Evolutionary conservation across 345 rosid species (phyloP).

Genomic region (Aethionema arabicum): DNA sequence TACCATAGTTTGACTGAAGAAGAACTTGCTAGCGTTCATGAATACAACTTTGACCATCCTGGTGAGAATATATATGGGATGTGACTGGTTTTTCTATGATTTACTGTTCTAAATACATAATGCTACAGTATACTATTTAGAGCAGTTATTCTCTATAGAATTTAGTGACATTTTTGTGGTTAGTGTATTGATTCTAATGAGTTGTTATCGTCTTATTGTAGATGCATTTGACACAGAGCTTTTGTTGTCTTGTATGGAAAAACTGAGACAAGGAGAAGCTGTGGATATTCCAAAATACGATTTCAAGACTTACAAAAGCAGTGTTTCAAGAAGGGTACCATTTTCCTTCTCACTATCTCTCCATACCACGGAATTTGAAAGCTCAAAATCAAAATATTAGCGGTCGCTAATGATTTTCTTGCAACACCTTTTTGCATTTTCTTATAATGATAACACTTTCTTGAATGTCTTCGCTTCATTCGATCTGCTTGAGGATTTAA

Average conservation of each 20-base stretch:
- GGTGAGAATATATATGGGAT: conserved; percentile 59
- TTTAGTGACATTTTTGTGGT: conserved; percentile 5
- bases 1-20: conserved; percentile 86
- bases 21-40: conserved; percentile 83
- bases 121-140: conserved; percentile 5
- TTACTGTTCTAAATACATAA: conserved; percentile 2
- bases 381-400: conserved; percentile 6
- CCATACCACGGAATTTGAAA: conserved; percentile 2
- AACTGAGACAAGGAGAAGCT: conserved; percentile 79
- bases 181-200: conserved; percentile 11
- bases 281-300: conserved; percentile 95
- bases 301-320: conserved; percentile 78
- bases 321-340: conserved; percentile 66
- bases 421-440: conserved; percentile 11
- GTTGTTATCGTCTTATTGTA: conserved; percentile 39
- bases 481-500: conserved; percentile 6
- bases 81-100: conserved; percentile 19
- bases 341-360: conserved; percentile 14
- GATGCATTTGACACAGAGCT: conserved; percentile 94
- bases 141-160: conserved; percentile 1
- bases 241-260: conserved; percentile 76
- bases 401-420: conserved; percentile 2
- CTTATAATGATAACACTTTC: conserved; percentile 12
- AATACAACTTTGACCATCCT: conserved; percentile 99
- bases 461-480: conserved; percentile 18